Percentiles rank a stretch among this genome's conserved stretches.
Evolutionary conservation across 225 moss, liverwort and hornwort genomes (phyloP).

Genomic region (Sphagnum tenellum): DNA sequence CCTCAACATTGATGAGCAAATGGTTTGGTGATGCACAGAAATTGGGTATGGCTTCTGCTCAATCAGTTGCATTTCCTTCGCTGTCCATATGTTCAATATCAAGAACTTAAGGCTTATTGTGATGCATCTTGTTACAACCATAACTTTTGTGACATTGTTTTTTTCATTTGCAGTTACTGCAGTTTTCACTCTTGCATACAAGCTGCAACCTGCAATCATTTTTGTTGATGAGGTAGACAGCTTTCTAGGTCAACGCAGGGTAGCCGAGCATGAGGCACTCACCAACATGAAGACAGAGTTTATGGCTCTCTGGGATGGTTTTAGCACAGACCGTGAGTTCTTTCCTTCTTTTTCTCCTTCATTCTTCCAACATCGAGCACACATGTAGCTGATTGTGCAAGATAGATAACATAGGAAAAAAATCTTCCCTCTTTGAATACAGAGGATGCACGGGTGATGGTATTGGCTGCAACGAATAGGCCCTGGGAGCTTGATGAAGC

Average conservation of each 20-base stretch:
- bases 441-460: conserved; percentile 70
- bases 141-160: too few species aligned
- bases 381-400: too few species aligned
- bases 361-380: too few species aligned
- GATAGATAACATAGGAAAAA: too few species aligned
- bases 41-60: conserved; percentile 31
- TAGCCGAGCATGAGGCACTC: conserved; percentile 85
- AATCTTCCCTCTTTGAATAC: neutral
- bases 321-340: conserved; percentile 64
- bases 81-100: too few species aligned
- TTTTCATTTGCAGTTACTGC: conserved; percentile 40
- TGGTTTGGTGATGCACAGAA: conserved; percentile 98
- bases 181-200: conserved; percentile 78
- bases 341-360: too few species aligned
- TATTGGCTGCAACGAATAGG: conserved; percentile 87
- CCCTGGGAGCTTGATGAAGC: conserved; percentile 94
- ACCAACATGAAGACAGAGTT: conserved; percentile 94
- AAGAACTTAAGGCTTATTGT: too few species aligned
- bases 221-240: conserved; percentile 96
- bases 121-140: too few species aligned
- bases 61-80: too few species aligned
- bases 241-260: conserved; percentile 85
- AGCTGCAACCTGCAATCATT: conserved; percentile 78
- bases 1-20: conserved; percentile 92
- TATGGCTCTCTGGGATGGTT: conserved; percentile 95